Base-by-base conservation (phyloP, 225 moss, liverwort and hornwort species). In the Polytrichum commune region DNA sequence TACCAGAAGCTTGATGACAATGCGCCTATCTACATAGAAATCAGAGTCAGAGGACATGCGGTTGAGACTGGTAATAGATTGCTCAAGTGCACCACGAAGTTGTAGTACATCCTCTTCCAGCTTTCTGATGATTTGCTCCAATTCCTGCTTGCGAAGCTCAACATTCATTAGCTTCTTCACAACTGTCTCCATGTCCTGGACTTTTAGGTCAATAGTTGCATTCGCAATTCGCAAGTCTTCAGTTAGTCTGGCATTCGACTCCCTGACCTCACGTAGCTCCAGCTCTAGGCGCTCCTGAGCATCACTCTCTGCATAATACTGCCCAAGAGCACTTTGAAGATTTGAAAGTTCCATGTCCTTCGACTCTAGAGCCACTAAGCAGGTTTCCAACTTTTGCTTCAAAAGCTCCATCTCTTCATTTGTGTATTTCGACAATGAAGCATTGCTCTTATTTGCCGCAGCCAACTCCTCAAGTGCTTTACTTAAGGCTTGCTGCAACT, bases 261-360 rank as follows among this genome's bases (percentile, higher is more conserved):
- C 93, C 77, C 81, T 91, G 23, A 87, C 82, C 80, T 87, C 90
- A 80, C 82, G 85, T 65, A 95, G 80, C 69, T 99, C 93, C 63
- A 81, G 78, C 67, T 91, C 88, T 65, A 93, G 68, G 72, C 93
- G 93, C 69, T 95, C 95, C 90, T 92, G 96, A 70, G 92, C 89
- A 69, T 99, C 95, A 72, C 90, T 93, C 77, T 99, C 98, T 62
- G 98, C 98, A 82, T 93, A 99, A 73, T 95, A 99, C 80, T 99
- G 98, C 70, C 98, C 98, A 69, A 99, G 95, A 77, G 98, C 98
- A 70, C 92, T 95, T 73, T 99, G 98, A 77, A 99, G 93, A 74
- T 95, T 99, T 60, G 88, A 92, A 67, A 99, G 91, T 76, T 99
- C 98, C 54, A 83, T 73, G 71, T 99, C 95, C 70, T 99, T 99